Percentiles rank a stretch among this genome's conserved stretches.
phyloP scores from a whole-genome alignment of 2,329 filamentous ascomycete genomes.

The Aspergillus unguis region DNA sequence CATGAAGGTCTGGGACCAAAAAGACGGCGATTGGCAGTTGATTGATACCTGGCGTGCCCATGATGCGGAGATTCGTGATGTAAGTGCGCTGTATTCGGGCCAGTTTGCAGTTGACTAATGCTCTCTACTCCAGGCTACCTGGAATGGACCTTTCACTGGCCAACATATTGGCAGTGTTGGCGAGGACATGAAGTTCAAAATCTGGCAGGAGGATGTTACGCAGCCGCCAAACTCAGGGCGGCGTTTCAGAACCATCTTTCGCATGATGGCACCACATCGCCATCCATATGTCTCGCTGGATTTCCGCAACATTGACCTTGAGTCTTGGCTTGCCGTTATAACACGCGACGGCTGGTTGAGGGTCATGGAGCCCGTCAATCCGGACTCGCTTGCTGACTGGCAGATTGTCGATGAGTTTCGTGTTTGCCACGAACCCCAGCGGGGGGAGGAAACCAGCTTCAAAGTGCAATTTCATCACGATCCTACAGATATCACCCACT shows the following conservation, averaged over 20 bases:
- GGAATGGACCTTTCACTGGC: slow-evolving; percentile 86
- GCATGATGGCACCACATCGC: slow-evolving; percentile 65
- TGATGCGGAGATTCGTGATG: slow-evolving; percentile 84
- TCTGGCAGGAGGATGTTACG: slow-evolving; percentile 88
- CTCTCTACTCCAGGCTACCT: slow-evolving; percentile 65
- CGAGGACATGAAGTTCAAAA: slow-evolving; percentile 82
- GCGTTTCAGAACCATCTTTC: slow-evolving; percentile 70
- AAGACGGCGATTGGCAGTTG: slow-evolving; percentile 71
- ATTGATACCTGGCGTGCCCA: slow-evolving; percentile 89
- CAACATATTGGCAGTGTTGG: slow-evolving; percentile 85
- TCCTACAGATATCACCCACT: slow-evolving; percentile 66
- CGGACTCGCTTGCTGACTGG: slow-evolving; percentile 77
- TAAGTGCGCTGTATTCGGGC: slow-evolving; percentile 41
- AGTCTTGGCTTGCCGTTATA: slow-evolving; percentile 81
- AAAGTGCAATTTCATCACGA: slow-evolving; percentile 86
- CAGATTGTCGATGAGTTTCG: slow-evolving; percentile 70
- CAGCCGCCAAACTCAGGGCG: slow-evolving; percentile 70
- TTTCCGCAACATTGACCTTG: slow-evolving; percentile 76
- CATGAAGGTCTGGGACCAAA: slow-evolving; percentile 82
- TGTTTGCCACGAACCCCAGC: slow-evolving; percentile 65
- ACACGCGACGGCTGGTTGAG: slow-evolving; percentile 76
- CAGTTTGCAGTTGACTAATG: slow-evolving; percentile 21
- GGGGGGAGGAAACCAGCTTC: slow-evolving; percentile 85
- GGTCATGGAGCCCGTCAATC: slow-evolving; percentile 80
- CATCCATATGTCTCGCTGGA: slow-evolving; percentile 72